Base-by-base conservation (phyloP, 2,329 filamentous ascomycete genomes). In the Ploettnerulaceae sp. region DNA sequence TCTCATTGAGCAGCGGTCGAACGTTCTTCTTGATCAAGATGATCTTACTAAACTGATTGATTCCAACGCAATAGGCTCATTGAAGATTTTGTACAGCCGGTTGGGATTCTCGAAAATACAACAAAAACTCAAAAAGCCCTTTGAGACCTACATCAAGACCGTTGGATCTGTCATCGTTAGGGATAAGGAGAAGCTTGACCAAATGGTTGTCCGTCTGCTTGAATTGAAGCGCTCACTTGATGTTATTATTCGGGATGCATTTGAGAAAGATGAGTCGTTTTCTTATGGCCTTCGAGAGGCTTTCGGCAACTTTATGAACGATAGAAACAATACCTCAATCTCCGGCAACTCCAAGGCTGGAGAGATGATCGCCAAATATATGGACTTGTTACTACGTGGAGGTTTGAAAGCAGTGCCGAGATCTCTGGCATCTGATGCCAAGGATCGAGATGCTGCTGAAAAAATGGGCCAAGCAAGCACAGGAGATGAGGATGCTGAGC, bases 351-450 rank as follows among this genome's bases (percentile, higher is more conserved):
- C 89, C 14, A 97, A 95, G 72, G 89, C 95, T 11, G 93, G 91
- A 39, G 93, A 98, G 70, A 95, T 97, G 90, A 94, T 96, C 57
- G 94, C 93, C 22, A 97, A 96, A 67, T 90, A 97, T 60, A 86
- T 98, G 52, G 93, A 98, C 66, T 76, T 86, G 69, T 73, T 98
- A 15, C 76, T 98, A 24, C 82, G 89, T 45, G 89, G 89, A 39
- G 94, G 93, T 1, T 75, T 91, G 36, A 97, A 94, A 65, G 84
- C 85, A 0, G 77, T 94, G 7, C 88, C 87, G 1, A 75, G 81
- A 34, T 77, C 79, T 17, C 71, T 91, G 7, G 71, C 82, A 1
- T 79, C 82, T 1, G 79, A 84, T 56, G 65, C 66, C 29, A 77
- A 77, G 52, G 80, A 82, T 58, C 70, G 76, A 3, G 69, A 70